phyloP scores from a whole-genome alignment of 306 rosid genomes.

The Carpinus fangiana region DNA sequence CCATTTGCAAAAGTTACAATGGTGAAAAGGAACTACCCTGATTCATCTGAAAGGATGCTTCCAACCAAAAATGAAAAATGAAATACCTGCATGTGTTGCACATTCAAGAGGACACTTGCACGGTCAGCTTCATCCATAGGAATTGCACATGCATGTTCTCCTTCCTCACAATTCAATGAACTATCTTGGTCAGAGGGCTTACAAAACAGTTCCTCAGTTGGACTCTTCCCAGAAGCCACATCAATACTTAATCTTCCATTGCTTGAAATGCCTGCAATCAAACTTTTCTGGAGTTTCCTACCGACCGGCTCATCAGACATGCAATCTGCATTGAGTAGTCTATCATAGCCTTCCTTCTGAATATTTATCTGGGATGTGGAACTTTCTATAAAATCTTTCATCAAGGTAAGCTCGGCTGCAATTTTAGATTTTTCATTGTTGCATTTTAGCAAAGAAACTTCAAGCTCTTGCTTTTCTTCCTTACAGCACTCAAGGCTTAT shows the following conservation, averaged over 20 bases:
- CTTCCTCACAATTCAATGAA: slow-evolving; percentile 40
- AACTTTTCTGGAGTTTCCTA: slow-evolving; percentile 7
- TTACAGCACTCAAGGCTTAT: slow-evolving; percentile 95
- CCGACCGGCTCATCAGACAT: slow-evolving; percentile 21
- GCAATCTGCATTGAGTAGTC: slow-evolving; percentile 29
- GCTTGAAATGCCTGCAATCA: slow-evolving; percentile 17
- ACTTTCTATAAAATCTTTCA: slow-evolving; percentile 52
- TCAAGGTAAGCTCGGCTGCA: slow-evolving; percentile 55
- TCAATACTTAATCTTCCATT: slow-evolving; percentile 6
- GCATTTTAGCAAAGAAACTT: slow-evolving; percentile 73
- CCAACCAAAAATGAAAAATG: neutral
- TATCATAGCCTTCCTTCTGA: slow-evolving; percentile 37
- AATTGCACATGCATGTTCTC: slow-evolving; percentile 26
- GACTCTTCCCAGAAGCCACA: slow-evolving; percentile 9
- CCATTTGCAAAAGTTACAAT: neutral
- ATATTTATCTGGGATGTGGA: slow-evolving; percentile 37
- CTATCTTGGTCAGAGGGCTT: slow-evolving; percentile 21
- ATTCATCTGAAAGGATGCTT: slow-evolving; percentile 24
- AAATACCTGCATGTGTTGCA: slow-evolving; percentile 55
- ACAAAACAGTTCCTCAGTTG: slow-evolving; percentile 13
- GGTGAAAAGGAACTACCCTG: slow-evolving; percentile 7
- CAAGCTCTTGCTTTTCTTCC: slow-evolving; percentile 91
- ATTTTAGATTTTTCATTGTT: slow-evolving; percentile 71
- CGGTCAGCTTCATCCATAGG: slow-evolving; percentile 40
- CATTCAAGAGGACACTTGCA: slow-evolving; percentile 32